A percentile compares a stretch with the other conserved stretches of the same genome.
phyloP scores from a whole-genome alignment of 805 yeast species.

The Clavispora fructus region DNA sequence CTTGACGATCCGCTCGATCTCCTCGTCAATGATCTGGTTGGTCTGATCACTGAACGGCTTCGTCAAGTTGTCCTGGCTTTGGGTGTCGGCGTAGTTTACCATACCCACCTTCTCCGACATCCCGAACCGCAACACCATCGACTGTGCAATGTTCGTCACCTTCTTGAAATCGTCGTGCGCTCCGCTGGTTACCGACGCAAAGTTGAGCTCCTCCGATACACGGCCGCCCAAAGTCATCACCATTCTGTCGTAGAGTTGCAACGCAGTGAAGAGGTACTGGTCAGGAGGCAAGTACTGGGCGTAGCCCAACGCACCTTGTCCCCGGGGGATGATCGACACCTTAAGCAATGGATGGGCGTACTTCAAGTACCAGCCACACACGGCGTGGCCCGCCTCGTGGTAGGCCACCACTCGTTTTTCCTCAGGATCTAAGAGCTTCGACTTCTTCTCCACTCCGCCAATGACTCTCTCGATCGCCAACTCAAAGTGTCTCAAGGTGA shows the following conservation, averaged over 20 bases:
- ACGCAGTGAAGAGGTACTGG: conserved; percentile 68
- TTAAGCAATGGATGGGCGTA: conserved; percentile 87
- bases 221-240: conserved; percentile 94
- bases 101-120: conserved; percentile 82
- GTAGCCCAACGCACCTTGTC: conserved; percentile 93
- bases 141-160: conserved; percentile 81
- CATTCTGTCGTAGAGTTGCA: conserved; percentile 79
- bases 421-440: conserved; percentile 69
- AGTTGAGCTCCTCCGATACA: conserved; percentile 86
- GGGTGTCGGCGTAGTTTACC: conserved; percentile 45
- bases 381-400: conserved; percentile 97
- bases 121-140: conserved; percentile 84
- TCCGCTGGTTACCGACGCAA: conserved; percentile 83
- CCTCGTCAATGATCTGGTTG: conserved; percentile 60
- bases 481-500: conserved; percentile 73
- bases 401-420: conserved; percentile 86
- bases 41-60: conserved; percentile 71
- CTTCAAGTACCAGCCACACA: conserved; percentile 88
- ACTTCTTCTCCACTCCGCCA: conserved; percentile 88
- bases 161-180: conserved; percentile 91
- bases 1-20: conserved; percentile 60
- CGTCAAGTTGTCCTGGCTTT: conserved; percentile 48
- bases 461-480: conserved; percentile 90
- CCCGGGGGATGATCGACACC: conserved; percentile 93
- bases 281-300: conserved; percentile 94